Evolutionary conservation across 495 filamentous ascomycete genomes (phyloP), one percentile per base, ranked within the genome.

Genomic region (Penicillium pulvis): DNA sequence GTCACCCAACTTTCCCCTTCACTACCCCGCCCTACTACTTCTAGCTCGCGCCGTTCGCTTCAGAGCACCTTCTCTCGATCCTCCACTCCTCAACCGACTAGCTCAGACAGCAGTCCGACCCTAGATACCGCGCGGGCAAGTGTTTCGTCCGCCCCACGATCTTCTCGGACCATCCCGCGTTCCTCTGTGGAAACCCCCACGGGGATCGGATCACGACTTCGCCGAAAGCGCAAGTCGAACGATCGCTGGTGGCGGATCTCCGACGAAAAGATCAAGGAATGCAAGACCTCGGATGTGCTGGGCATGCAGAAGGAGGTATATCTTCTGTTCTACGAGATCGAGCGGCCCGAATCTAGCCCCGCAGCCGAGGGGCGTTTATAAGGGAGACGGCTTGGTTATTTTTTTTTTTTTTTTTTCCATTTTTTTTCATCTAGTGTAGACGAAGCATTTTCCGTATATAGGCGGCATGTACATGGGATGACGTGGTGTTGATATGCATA

Each of bases 211-310:
- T 65, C 71, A 16, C 73, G 77, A 23, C 56, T 80, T 19, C 87
- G 79, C 58, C 87, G 87, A 63, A 84, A 83, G 62, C 65, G 87
- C 64, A 84, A 83, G 61, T 63, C 77, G n/a, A 83, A 76, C 54
- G 83, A 90, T 63, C 83, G 90, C 19, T 99, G 94, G 94, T 99
- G 94, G 94, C 84, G 94, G 14, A 97, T 99, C 48, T 97, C 93
- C 41, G 94, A 99, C 68, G 94, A 98, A 36, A 97, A 97, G 68
- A 83, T 98, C 56, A 96, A 93, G 66, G 93, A 97, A 67, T 87
- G 90, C 56, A 94, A 89, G 72, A 98, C 92, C 3, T 85, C 83
- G 50, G 93, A 99, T 52, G 91, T 99, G 20, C 68, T 99, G 53
- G 83, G 83, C 10, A 97, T 97, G 93, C 92, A 97, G 71, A 88